phyloP scores from a whole-genome alignment of 768 basidiomycete genomes.

The Boletus eberwhitei region DNA sequence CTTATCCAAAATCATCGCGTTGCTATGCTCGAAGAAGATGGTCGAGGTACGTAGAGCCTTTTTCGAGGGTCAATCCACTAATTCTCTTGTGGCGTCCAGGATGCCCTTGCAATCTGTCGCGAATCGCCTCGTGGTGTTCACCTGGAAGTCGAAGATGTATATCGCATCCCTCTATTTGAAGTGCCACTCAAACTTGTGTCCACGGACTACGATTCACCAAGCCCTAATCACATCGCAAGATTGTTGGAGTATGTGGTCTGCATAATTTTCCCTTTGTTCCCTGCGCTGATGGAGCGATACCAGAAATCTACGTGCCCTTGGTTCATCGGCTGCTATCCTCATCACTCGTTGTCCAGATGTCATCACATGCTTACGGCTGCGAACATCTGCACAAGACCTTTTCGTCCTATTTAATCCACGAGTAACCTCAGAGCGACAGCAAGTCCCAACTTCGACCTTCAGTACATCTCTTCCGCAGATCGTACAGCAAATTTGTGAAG shows the following conservation, averaged over 20 bases:
- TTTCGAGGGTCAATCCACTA: too few relatives aligned
- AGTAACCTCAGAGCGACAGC: slow-evolving; percentile 44
- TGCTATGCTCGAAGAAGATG: slow-evolving; percentile 11
- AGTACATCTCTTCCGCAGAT: slow-evolving; percentile 40
- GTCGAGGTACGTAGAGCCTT: slow-evolving; percentile 15
- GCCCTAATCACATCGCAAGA: slow-evolving; percentile 29
- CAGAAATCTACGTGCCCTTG: slow-evolving; percentile 22
- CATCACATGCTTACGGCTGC: slow-evolving; percentile 43
- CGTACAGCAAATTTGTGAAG: slow-evolving; percentile 38
- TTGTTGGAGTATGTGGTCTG: slow-evolving; percentile 18
- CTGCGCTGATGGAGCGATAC: slow-evolving; percentile 3
- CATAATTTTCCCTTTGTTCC: background rate
- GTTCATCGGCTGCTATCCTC: slow-evolving; percentile 35
- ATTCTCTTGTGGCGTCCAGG: slow-evolving; percentile 32
- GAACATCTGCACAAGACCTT: slow-evolving; percentile 26
- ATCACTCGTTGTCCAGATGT: slow-evolving; percentile 63
- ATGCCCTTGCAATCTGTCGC: slow-evolving; percentile 47
- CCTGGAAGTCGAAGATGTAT: slow-evolving; percentile 51
- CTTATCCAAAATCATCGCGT: slow-evolving; percentile 10
- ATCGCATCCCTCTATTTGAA: slow-evolving; percentile 44
- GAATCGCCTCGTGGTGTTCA: slow-evolving; percentile 43
- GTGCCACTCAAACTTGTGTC: slow-evolving; percentile 35
- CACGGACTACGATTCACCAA: slow-evolving; percentile 36
- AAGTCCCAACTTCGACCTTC: slow-evolving; percentile 53
- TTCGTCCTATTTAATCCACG: slow-evolving; percentile 65